Conservation (phyloP, 2,329 filamentous ascomycete genomes). For the Pseudonectria buxi region DNA sequence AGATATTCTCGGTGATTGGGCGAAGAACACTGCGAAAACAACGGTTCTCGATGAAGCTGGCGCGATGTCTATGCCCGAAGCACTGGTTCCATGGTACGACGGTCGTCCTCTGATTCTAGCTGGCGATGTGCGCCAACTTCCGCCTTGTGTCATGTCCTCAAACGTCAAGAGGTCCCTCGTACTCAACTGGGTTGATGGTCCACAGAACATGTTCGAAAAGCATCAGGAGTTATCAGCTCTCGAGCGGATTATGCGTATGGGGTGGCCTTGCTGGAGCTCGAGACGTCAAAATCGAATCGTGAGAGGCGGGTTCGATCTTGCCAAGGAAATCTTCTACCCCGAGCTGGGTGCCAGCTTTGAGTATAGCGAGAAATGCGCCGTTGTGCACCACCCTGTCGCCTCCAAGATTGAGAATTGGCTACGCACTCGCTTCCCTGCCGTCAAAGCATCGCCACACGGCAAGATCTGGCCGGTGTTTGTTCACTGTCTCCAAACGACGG, state of each 20-base stretch:
- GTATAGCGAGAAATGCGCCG: neutral
- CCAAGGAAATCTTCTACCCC: neutral
- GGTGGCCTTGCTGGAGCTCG: conserved; percentile 1
- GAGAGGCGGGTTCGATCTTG: neutral
- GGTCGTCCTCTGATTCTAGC: neutral
- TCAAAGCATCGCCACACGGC: no score
- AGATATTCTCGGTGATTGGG: neutral
- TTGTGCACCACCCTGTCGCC: neutral
- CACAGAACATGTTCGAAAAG: conserved; percentile 1
- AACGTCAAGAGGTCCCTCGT: no score
- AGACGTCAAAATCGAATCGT: neutral
- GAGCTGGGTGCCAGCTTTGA: neutral
- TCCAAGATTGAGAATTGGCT: no score
- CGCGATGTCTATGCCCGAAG: neutral
- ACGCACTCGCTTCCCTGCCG: no score
- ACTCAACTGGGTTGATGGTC: neutral
- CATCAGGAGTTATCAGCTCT: neutral
- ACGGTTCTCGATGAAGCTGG: conserved; percentile 1
- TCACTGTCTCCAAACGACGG: no score
- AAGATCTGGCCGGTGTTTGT: no score
- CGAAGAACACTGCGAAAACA: neutral
- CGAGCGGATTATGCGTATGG: neutral
- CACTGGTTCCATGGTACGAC: neutral
- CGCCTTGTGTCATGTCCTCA: neutral
- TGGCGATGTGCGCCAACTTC: neutral